A percentile compares a stretch with the other conserved stretches of the same genome.
phyloP scores from a whole-genome alignment of 306 rosid genomes.

The Acacia acuminata region DNA sequence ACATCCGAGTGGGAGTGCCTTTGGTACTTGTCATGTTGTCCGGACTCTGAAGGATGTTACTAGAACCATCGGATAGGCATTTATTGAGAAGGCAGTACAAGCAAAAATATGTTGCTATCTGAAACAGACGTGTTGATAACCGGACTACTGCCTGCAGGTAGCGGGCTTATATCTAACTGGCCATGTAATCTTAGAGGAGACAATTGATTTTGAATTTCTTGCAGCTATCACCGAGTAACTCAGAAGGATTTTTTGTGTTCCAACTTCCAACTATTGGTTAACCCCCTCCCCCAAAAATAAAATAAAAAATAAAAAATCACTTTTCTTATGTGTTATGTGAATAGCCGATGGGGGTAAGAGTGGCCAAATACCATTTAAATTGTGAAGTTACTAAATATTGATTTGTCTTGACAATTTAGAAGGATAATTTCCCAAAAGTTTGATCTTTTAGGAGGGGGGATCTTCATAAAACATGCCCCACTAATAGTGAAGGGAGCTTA shows the following conservation, averaged over 20 bases:
- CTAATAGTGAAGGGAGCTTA: constrained; percentile 1
- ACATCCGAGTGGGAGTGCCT: not conserved
- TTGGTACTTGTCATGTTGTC: not conserved
- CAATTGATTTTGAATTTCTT: not conserved
- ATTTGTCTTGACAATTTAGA: not conserved
- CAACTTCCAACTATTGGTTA: not conserved
- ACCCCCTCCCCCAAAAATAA: too few species aligned
- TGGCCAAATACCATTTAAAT: not conserved
- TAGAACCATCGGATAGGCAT: not conserved
- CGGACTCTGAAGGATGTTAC: not conserved
- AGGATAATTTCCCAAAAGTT: not conserved
- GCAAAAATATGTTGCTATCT: not conserved
- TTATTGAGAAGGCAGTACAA: not conserved
- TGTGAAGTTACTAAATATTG: not conserved
- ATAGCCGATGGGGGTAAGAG: not conserved
- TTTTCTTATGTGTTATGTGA: not conserved
- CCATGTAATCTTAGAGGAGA: not conserved
- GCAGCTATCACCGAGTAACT: not conserved
- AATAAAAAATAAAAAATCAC: not conserved
- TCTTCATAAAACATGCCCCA: not conserved
- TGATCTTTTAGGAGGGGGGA: constrained; percentile 2
- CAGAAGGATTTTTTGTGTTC: not conserved
- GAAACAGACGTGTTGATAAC: not conserved
- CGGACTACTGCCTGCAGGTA: not conserved
- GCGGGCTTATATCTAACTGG: not conserved